Evolutionary conservation across 2,329 filamentous ascomycete genomes (phyloP), one percentile per base, ranked within the genome.

Genomic region (Sphaerulina populicola): DNA sequence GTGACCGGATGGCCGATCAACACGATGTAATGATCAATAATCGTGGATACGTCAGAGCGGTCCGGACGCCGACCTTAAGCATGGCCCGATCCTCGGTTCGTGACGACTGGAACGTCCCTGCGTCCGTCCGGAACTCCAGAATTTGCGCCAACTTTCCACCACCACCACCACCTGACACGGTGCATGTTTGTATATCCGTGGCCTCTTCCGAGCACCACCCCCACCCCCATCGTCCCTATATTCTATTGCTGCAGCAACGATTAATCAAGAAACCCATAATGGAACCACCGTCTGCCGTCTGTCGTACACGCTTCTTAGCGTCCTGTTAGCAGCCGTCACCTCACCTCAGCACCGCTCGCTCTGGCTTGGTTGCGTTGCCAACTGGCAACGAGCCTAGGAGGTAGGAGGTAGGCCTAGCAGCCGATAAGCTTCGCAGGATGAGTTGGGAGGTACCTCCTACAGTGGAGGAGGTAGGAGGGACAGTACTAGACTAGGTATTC

Each of bases 1-100:
- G 41, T 14, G 31, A 41, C 40, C 40, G 40, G 47, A 49, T 31
- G 29, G 40, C 7, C 12, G 37, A 37, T 51, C 49, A 31, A 38
- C 44, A 31, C 43, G 33, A 37, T 37, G 43, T 12, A 21, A 45
- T 35, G 36, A 42, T 27, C 40, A n/a, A 10, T 6, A 9, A 10
- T 4, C 14, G 5, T 15, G 18, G 37, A 5, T 39, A 14, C n/a
- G n/a, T 15, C 18, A 46, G 33, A n/a, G 9, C 35, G 39, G 11
- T 37, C 12, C 31, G 31, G 10, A 35, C 31, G 31, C 31, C 31
- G 31, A 35, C 8, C 31, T 5, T 35, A 2, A 35, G 31, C 31
- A n/a, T 18, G 18, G 18, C 2, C 1, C 3, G 23, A 27, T 27
- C 23, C 31, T 11, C 31, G 31, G 31, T 35, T 35, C 31, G 12